Base-by-base conservation (phyloP, 768 basidiomycete species). In the Rhodosporidiobolus sp. region DNA sequence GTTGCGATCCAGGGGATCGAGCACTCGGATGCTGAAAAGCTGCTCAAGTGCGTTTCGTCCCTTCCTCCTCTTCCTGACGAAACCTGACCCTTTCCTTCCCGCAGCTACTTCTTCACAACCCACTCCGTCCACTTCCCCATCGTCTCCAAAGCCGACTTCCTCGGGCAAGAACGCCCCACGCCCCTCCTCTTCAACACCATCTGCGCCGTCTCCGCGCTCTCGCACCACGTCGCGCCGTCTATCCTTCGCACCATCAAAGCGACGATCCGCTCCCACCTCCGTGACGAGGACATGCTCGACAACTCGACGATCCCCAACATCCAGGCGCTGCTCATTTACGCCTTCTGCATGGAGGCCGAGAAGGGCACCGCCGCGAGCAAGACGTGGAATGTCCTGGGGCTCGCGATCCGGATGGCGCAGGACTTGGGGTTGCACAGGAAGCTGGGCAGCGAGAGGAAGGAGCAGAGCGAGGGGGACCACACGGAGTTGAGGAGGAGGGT, bases 381-480 rank as follows among this genome's bases (percentile, higher is more conserved):
- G 48, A 76, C 75, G 34, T 79, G 72, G 70, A 63, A 66, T 61
- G 45, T 77, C 68, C 63, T 63, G 24, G 67, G 56, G 22, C 73
- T 38, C 74, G 93, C 78, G 53, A 70, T 78, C 34, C 59, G 78
- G 30, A 78, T 78, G 94, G 96, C 95, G 8, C 96, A 99, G 83
- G 95, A 98, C 79, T 85, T 99, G 38, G 96, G 96, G 6, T 82
- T 99, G 62, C 95, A 98, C 81, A 87, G 96, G 34, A 91, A 94
- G 56, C 77, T 80, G 11, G 71, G 79, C 3, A 88, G 89, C 1
- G 88, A 89, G 54, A 90, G 88, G 77, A 88, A 89, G 79, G 86
- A 88, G 67, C 70, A 72, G 69, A 79, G 63, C 55, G 80, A 79
- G 65, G 76, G 80, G 50, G 80, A 79, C 48, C 80, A 80, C 73